Evolutionary conservation across 179 eudicot genomes (phyloP).

Genomic region (Spergularia azorica): DNA sequence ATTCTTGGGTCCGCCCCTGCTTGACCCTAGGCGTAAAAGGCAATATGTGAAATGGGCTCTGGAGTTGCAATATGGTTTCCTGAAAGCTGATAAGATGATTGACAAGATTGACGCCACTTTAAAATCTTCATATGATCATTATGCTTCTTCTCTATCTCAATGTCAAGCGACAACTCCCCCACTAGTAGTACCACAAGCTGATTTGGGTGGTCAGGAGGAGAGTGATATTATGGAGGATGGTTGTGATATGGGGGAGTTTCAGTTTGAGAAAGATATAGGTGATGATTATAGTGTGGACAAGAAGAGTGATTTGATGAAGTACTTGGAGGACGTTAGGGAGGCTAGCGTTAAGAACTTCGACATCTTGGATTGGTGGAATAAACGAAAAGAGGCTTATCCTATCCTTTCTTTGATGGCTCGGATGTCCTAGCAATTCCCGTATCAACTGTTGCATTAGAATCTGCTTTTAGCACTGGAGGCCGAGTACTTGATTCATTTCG

Average conservation of each 20-base stretch:
- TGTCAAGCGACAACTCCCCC: not conserved
- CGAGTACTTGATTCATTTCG: conserved; percentile 11
- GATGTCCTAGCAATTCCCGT: conserved; percentile 8
- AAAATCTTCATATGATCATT: not conserved
- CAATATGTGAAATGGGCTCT: not conserved
- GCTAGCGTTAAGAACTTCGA: not conserved
- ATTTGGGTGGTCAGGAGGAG: not conserved
- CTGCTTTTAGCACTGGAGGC: conserved; percentile 18
- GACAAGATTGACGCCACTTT: not conserved
- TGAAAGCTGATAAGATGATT: not conserved
- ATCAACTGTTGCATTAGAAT: not conserved
- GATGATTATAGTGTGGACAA: not conserved
- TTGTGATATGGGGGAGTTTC: not conserved
- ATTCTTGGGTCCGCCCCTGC: no score
- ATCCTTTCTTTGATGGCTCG: not conserved
- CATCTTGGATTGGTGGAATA: conserved; percentile 11
- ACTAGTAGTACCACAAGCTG: not conserved
- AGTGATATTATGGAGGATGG: not conserved
- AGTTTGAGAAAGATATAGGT: not conserved
- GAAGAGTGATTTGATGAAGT: conserved; percentile 1
- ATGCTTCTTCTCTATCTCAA: not conserved
- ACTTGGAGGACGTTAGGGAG: not conserved
- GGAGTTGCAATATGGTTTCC: not conserved
- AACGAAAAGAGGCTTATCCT: not conserved
- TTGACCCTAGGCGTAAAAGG: not conserved